A percentile compares a stretch with the other conserved stretches of the same genome.
Conservation (phyloP, 1,284 basidiomycete species). For the Apiotrichum domesticum region DNA sequence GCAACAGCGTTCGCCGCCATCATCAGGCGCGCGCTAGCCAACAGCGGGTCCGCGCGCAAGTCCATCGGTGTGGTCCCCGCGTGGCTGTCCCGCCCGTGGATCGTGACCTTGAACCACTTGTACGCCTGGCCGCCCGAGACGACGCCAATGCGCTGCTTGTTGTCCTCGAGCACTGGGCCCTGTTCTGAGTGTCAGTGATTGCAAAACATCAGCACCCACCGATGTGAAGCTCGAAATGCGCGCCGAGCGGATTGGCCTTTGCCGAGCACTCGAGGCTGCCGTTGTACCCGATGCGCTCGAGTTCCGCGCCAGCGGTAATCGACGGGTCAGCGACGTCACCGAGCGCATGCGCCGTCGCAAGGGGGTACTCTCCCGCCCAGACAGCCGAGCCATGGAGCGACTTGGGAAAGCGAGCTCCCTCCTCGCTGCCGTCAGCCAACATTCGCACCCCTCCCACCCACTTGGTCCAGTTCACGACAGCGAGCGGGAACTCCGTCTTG, state of each 20-base stretch:
- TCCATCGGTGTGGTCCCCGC: slow-evolving; percentile 28
- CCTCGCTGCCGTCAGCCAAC: not conserved
- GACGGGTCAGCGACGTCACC: slow-evolving; percentile 11
- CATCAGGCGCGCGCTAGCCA: slow-evolving; percentile 14
- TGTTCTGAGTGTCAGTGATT: slow-evolving; percentile 15
- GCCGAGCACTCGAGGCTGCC: slow-evolving; percentile 4
- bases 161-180: slow-evolving; percentile 25
- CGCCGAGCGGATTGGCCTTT: slow-evolving; percentile 20
- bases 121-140: slow-evolving; percentile 30
- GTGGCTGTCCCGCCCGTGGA: slow-evolving; percentile 24
- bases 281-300: slow-evolving; percentile 15
- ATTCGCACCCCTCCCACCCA: not conserved
- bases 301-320: slow-evolving; percentile 13
- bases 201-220: not conserved
- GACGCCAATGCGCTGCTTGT: slow-evolving; percentile 17
- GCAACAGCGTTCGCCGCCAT: slow-evolving; percentile 15
- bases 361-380: slow-evolving; percentile 17
- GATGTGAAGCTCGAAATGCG: slow-evolving; percentile 37
- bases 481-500: slow-evolving; percentile 16
- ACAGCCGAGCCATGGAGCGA: slow-evolving; percentile 16
- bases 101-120: slow-evolving; percentile 23
- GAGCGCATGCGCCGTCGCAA: slow-evolving; percentile 6
- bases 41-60: slow-evolving; percentile 21
- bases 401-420: slow-evolving; percentile 12
- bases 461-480: slow-evolving; percentile 27